Evolutionary conservation across 1,284 basidiomycete genomes (phyloP), one percentile per base, ranked within the genome.

Genomic region (Ustilago lituana): DNA sequence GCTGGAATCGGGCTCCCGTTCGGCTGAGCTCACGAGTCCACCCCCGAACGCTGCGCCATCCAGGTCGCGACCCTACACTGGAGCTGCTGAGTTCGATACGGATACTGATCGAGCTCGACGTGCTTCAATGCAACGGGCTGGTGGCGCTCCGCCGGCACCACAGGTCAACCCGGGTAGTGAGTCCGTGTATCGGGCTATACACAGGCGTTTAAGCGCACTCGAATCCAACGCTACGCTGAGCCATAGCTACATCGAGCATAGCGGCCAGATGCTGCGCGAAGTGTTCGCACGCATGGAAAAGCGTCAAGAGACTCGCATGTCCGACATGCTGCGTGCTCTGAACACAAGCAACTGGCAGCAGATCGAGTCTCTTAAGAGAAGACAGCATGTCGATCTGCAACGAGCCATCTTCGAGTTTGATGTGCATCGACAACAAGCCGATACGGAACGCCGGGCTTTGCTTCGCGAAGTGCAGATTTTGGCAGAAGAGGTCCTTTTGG

Each of bases 171-270:
- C 58, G 0, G 76, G 79, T 11, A 71, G 64, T 35, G 80, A 98
- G 82, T 95, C 93, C 0, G 95, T 98, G 76, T 98, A 96, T 78
- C 90, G 93, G 10, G 92, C 91, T 10, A 98, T 98, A 75, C 94
- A 94, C 88, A 95, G 97, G 69, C 89, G 94, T 2, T 86, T 98
- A 12, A 88, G 87, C 6, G 88, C 88, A 6, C 86, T 98, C 5
- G 95, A 98, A 81, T 87, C 87, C 7, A 96, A 96, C 77, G 90
- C 93, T 36, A 93, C 92, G 0, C 85, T 98, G 1, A 91, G 93
- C 49, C 87, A 90, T 45, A 87, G 89, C 17, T 98, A 96, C 81
- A 89, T 96, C 22, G 93, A 95, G 77, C 93, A 95, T 78, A 94
- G 96, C 80, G 91, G 90, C 1, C 85, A 87, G 19, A 87, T 89